Base-by-base conservation (phyloP, 2,329 filamentous ascomycete genomes). In the Thyridium curvatum region DNA sequence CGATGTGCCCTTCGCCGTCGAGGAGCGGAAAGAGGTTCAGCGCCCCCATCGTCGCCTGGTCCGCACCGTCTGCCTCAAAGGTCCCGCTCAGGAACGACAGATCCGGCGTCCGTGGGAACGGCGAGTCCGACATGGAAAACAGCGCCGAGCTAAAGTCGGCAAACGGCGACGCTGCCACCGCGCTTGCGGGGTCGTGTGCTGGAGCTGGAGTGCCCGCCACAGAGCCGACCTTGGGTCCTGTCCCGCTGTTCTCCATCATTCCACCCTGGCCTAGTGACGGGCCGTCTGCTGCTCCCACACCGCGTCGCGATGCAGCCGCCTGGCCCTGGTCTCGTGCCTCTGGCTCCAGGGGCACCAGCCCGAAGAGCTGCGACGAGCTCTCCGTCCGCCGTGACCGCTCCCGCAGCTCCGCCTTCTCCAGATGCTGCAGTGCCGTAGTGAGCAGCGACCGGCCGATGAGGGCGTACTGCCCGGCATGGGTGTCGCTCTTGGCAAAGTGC, bases 371-470 rank as follows among this genome's bases (percentile, higher is more conserved):
- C 10, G 68, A 69, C 0, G 71, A 74, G 48, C 59, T 72, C 41
- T 74, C 69, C 0, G 69, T 71, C 9, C 70, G 62, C 2, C 62
- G 61, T 17, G 62, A 54, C 0, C 70, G 60, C 40, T 75, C 70
- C 14, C 65, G 59, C 0, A 66, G 53, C 38, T 76, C 72, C 6
- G 59, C 61, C 32, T 61, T 65, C 45, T 74, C 70, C 0, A 76
- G 60, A 15, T 73, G 61, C 30, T 66, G 62, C 1, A 69, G 49
- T 0, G 70, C 69, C 0, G 65, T 68, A 1, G 55, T 56, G 1
- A 74, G 61, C 0, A 76, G 60, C 0, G 71, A 71, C 38, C 71
- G 66, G 1, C 70, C 70, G 32, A 76, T 74, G 26, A 74, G 65
- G 0, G 70, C 70, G 48, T 76, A 76, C 43, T 75, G 71, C 7